A percentile compares a stretch with the other conserved stretches of the same genome.
Conservation (phyloP, 1,139 yeast species). For the Ashbya aceris region DNA sequence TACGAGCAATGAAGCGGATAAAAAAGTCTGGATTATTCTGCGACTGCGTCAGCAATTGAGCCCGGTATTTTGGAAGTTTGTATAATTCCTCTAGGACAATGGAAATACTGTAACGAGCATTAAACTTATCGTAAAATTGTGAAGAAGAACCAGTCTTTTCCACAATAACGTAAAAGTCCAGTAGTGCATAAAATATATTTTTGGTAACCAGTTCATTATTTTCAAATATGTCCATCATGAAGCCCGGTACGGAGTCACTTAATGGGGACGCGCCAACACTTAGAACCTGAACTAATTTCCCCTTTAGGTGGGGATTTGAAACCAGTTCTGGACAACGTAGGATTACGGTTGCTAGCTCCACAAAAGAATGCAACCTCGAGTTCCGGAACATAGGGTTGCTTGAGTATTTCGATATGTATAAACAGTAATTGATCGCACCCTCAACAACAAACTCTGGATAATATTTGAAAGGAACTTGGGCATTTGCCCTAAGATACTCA, state of each 20-base stretch:
- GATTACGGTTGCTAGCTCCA: conserved; percentile 64
- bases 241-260: conserved; percentile 58
- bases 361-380: conserved; percentile 45
- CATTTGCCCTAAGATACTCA: conserved; percentile 51
- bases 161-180: conserved; percentile 87
- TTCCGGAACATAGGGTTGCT: conserved; percentile 53
- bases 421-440: conserved; percentile 68
- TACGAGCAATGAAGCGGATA: conserved; percentile 83
- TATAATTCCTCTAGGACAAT: conserved; percentile 76
- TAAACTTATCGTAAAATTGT: conserved; percentile 93
- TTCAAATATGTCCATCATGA: conserved; percentile 57
- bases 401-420: conserved; percentile 50
- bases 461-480: conserved; percentile 73
- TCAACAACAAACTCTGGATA: conserved; percentile 84
- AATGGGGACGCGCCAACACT: conserved; percentile 64
- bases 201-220: conserved; percentile 53
- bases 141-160: conserved; percentile 94
- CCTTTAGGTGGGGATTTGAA: conserved; percentile 89
- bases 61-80: conserved; percentile 59
- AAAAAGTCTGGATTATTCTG: conserved; percentile 66
- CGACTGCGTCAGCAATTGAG: conserved; percentile 62
- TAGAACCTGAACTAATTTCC: conserved; percentile 70
- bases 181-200: conserved; percentile 68
- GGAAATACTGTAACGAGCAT: conserved; percentile 79
- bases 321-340: conserved; percentile 78